Percentiles rank a stretch among this genome's conserved stretches.
Conservation (phyloP, 2,329 filamentous ascomycete genomes). For the Teratosphaeria viscida region DNA sequence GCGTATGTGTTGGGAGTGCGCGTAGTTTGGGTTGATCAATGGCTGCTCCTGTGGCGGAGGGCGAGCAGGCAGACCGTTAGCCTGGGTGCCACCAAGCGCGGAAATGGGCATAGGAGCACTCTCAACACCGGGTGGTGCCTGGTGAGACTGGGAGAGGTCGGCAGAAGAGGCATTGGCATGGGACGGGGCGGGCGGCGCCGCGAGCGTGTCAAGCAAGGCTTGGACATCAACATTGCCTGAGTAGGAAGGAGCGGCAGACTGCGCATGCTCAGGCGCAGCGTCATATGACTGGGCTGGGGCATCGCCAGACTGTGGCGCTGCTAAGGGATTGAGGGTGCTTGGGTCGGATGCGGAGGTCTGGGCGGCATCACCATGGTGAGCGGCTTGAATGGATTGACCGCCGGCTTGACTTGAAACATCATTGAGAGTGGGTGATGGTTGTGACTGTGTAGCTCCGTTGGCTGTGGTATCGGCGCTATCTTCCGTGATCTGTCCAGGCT, state of each 20-base stretch:
- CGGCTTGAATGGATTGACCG: slow-evolving; percentile 10
- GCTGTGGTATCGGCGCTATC: slow-evolving; percentile 13
- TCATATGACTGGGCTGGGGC: slow-evolving; percentile 3
- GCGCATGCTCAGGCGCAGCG: slow-evolving; percentile 1
- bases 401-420: slow-evolving; percentile 13
- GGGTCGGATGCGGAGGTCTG: slow-evolving; percentile 1
- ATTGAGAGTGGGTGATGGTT: neutral
- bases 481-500: neutral
- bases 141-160: slow-evolving; percentile 23
- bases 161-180: slow-evolving; percentile 6
- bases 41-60: slow-evolving; percentile 41
- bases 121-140: slow-evolving; percentile 17
- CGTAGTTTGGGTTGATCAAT: slow-evolving; percentile 38
- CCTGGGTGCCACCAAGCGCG: slow-evolving; percentile 20
- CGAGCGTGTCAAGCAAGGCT: slow-evolving; percentile 35
- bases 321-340: neutral
- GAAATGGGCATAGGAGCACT: slow-evolving; percentile 25
- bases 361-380: slow-evolving; percentile 2
- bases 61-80: slow-evolving; percentile 36
- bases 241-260: slow-evolving; percentile 1
- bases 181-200: slow-evolving; percentile 20
- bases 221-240: slow-evolving; percentile 34
- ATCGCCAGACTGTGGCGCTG: neutral
- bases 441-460: slow-evolving; percentile 1
- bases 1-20: slow-evolving; percentile 38